Evolutionary conservation across 306 rosid genomes (phyloP).

Genomic region (Chamaecrista fasciculata): DNA sequence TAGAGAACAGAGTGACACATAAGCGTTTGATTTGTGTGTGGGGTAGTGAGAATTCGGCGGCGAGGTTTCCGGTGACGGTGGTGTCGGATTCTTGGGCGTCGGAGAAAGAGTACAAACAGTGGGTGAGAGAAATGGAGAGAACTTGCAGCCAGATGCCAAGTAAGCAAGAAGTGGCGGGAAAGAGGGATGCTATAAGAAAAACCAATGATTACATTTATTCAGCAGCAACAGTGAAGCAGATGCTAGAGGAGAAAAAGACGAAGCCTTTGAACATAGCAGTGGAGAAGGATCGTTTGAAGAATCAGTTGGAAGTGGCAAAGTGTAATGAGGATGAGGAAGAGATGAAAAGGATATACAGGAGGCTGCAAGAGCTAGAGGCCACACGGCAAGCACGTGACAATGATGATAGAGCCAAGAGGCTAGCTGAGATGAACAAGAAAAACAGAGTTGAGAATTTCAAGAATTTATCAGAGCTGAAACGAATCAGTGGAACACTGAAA

Average conservation of each 20-base stretch:
- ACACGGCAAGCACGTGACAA: slow-evolving; percentile 33
- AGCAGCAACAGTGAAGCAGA: slow-evolving; percentile 57
- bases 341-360: slow-evolving; percentile 40
- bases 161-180: slow-evolving; percentile 41
- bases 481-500: slow-evolving; percentile 32
- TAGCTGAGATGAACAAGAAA: slow-evolving; percentile 69
- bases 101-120: slow-evolving; percentile 58
- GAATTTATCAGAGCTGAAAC: slow-evolving; percentile 45
- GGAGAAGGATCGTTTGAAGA: slow-evolving; percentile 59
- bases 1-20: slow-evolving; percentile 54
- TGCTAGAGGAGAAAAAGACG: slow-evolving; percentile 58
- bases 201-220: slow-evolving; percentile 52
- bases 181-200: slow-evolving; percentile 52
- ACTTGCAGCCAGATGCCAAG: slow-evolving; percentile 49
- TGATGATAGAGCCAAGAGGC: slow-evolving; percentile 47
- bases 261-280: slow-evolving; percentile 63
- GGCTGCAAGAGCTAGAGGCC: slow-evolving; percentile 52
- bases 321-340: slow-evolving; percentile 40
- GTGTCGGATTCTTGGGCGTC: slow-evolving; percentile 56
- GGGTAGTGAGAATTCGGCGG: slow-evolving; percentile 59
- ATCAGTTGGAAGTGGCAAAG: slow-evolving; percentile 45
- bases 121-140: slow-evolving; percentile 47
- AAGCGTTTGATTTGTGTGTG: slow-evolving; percentile 56
- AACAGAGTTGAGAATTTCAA: slow-evolving; percentile 60
- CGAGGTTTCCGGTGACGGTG: slow-evolving; percentile 49